Evolutionary conservation across 129 eudicot species (phyloP).

Genomic region (Kitagawia praeruptora): DNA sequence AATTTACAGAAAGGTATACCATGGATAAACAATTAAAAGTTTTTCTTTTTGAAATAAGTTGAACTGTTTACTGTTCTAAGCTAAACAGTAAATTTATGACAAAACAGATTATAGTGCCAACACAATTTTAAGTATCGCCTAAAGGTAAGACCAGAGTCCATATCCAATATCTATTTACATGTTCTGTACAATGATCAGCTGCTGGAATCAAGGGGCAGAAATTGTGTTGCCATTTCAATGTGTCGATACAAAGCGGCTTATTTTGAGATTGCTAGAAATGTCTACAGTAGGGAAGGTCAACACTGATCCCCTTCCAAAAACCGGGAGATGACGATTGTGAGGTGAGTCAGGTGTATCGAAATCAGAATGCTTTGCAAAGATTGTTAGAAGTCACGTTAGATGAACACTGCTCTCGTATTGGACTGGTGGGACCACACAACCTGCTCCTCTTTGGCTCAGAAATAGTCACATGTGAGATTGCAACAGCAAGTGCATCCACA

Average conservation of each 20-base stretch:
- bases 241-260: too few species aligned
- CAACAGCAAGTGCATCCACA: constrained; percentile 75
- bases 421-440: constrained; percentile 57
- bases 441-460: constrained; percentile 86
- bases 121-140: not conserved
- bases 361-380: constrained; percentile 83
- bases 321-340: too few species aligned
- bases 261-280: not conserved
- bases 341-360: constrained; percentile 16
- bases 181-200: not conserved
- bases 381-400: constrained; percentile 61
- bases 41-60: too few species aligned
- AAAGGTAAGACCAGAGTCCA: not conserved
- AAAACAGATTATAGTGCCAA: not conserved
- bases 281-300: too few species aligned
- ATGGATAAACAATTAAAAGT: too few species aligned
- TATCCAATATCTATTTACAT: not conserved
- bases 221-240: not conserved
- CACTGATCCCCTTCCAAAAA: too few species aligned
- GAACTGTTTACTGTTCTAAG: not conserved
- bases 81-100: not conserved
- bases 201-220: not conserved
- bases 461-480: constrained; percentile 67
- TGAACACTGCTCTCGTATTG: constrained; percentile 66
- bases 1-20: too few species aligned